A percentile compares a stretch with the other conserved stretches of the same genome.
Conservation (phyloP, 495 filamentous ascomycete species). For the Lasiosphaeria ovina region DNA sequence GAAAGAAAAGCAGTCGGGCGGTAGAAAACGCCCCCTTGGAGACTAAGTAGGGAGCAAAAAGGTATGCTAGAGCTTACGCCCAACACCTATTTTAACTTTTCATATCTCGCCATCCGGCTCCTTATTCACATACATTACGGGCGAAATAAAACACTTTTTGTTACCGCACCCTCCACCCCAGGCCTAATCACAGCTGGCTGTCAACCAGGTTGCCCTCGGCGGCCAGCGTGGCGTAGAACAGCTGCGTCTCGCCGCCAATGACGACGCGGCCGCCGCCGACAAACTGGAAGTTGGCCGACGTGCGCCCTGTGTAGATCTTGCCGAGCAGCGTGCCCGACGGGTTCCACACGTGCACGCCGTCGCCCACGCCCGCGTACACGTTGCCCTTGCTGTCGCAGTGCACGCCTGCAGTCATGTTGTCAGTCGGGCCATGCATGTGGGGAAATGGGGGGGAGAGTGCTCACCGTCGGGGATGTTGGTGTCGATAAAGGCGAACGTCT, state of each 20-base stretch:
- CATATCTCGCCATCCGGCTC: too few species aligned
- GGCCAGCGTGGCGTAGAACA: constrained; percentile 49
- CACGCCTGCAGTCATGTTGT: constrained; percentile 27
- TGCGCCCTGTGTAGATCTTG: constrained; percentile 50
- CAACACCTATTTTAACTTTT: too few species aligned
- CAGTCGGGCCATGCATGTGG: not conserved
- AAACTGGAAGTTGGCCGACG: constrained; percentile 57
- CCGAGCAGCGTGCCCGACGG: constrained; percentile 56
- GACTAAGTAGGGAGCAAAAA: too few species aligned
- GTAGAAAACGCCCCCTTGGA: too few species aligned
- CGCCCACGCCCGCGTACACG: constrained; percentile 59
- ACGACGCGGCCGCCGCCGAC: constrained; percentile 53
- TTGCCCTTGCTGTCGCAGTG: constrained; percentile 60
- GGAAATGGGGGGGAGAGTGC: not conserved
- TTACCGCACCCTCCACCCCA: too few species aligned
- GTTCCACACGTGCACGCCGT: constrained; percentile 63
- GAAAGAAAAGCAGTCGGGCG: too few species aligned
- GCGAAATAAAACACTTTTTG: too few species aligned
- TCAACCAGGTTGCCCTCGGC: constrained; percentile 34
- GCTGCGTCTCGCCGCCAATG: constrained; percentile 47
- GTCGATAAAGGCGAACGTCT: constrained; percentile 58
- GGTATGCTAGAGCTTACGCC: too few species aligned
- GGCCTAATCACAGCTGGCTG: constrained; percentile 8
- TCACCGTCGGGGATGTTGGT: constrained; percentile 54
- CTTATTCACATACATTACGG: too few species aligned